phyloP scores from a whole-genome alignment of 495 filamentous ascomycete species.

The Penicillium tannophilum region DNA sequence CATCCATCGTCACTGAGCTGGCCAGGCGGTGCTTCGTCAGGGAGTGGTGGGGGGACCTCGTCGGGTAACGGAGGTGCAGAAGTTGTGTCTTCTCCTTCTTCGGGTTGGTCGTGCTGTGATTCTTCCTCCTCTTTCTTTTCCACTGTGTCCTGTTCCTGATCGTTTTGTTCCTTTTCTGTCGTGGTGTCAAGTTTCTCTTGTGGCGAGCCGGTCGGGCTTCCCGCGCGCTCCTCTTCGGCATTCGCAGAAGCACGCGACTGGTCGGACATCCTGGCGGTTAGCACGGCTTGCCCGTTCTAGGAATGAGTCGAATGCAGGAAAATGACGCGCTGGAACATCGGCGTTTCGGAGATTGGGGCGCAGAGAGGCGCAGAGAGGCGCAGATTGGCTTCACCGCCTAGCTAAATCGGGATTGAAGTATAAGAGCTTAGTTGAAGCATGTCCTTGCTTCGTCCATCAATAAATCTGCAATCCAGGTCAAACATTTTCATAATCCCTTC shows the following conservation, averaged over 20 bases:
- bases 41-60: conserved; percentile 52
- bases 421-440: background rate
- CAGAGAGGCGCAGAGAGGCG: conserved; percentile 7
- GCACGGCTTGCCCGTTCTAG: conserved; percentile 2
- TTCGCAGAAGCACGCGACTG: conserved; percentile 4
- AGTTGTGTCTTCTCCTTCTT: conserved; percentile 26
- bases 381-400: conserved; percentile 13
- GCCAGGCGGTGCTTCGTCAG: conserved; percentile 55
- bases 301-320: background rate
- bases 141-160: conserved; percentile 17
- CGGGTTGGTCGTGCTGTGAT: conserved; percentile 14
- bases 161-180: conserved; percentile 11
- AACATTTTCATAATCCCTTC: no score
- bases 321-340: conserved; percentile 2
- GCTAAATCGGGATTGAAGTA: conserved; percentile 3
- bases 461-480: background rate
- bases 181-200: conserved; percentile 15
- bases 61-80: conserved; percentile 54
- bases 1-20: conserved; percentile 76
- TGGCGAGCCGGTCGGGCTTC: conserved; percentile 9
- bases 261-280: conserved; percentile 22
- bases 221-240: conserved; percentile 1
- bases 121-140: conserved; percentile 19
- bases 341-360: conserved; percentile 9
- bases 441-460: background rate